These are phyloP conservation scores for Stachybotrys chlorohalonatus DNA, from an alignment of 2,329 filamentous ascomycete genomes.

Conservation along the genomic window DNA sequence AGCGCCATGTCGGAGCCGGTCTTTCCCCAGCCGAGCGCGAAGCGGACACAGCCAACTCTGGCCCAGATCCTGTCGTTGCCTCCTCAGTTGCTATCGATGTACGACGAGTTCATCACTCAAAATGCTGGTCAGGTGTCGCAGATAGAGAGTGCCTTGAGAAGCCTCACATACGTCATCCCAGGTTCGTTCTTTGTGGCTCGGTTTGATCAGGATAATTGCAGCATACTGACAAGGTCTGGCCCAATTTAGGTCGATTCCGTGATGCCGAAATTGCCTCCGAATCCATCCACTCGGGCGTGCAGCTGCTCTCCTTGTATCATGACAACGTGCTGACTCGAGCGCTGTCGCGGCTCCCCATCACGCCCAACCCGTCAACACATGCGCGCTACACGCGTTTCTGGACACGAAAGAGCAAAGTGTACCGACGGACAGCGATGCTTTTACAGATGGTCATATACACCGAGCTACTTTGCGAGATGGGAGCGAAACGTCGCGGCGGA, in stretches of 20 bases:
- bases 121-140: constrained; percentile 90
- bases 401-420: constrained; percentile 56
- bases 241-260: constrained; percentile 58
- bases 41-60: constrained; percentile 13
- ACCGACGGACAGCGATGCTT: constrained; percentile 71
- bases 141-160: constrained; percentile 87
- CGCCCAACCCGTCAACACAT: constrained; percentile 47
- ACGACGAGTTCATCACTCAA: constrained; percentile 87
- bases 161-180: constrained; percentile 91
- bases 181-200: constrained; percentile 34
- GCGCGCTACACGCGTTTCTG: constrained; percentile 60
- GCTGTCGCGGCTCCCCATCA: constrained; percentile 48
- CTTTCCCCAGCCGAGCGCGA: not conserved
- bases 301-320: constrained; percentile 87
- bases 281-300: constrained; percentile 78
- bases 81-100: constrained; percentile 59
- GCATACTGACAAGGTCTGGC: not conserved
- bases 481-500: constrained; percentile 75
- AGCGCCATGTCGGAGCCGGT: not conserved
- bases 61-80: constrained; percentile 44
- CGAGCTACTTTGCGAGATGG: constrained; percentile 96
- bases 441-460: constrained; percentile 91
- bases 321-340: constrained; percentile 69
- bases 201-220: not conserved
- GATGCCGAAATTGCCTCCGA: constrained; percentile 95